Percentiles rank a stretch among this genome's conserved stretches.
Conservation (phyloP, 345 rosid species). For the Anastatica hierochuntica region DNA sequence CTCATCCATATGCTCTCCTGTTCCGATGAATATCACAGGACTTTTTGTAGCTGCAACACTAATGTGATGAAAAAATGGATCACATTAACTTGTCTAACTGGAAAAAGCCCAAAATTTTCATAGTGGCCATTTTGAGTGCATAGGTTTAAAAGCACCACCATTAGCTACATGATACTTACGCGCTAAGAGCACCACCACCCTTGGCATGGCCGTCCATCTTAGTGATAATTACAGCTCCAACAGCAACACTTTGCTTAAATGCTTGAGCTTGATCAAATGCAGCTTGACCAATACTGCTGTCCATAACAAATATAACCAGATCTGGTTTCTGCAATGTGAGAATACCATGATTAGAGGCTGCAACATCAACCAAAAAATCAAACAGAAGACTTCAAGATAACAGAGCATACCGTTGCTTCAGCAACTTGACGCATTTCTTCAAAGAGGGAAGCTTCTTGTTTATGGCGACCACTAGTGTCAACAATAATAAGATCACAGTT, state of each 20-base stretch:
- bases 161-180: slow-evolving; percentile 46
- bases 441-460: slow-evolving; percentile 88
- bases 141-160: slow-evolving; percentile 70
- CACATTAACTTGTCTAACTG: background rate
- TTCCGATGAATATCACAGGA: slow-evolving; percentile 87
- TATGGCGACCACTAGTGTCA: slow-evolving; percentile 93
- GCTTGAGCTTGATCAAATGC: slow-evolving; percentile 94
- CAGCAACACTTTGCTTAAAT: slow-evolving; percentile 78
- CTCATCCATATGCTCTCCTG: slow-evolving; percentile 91
- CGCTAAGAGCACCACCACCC: slow-evolving; percentile 99
- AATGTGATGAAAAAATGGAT: slow-evolving; percentile 7
- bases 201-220: slow-evolving; percentile 99
- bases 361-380: slow-evolving; percentile 39
- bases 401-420: slow-evolving; percentile 65
- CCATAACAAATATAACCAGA: slow-evolving; percentile 89
- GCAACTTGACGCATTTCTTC: slow-evolving; percentile 98
- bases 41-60: slow-evolving; percentile 95
- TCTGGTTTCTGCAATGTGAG: slow-evolving; percentile 64
- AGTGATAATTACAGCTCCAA: slow-evolving; percentile 88
- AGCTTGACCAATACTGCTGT: slow-evolving; percentile 95
- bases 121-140: background rate
- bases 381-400: background rate
- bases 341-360: slow-evolving; percentile 16
- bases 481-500: slow-evolving; percentile 88
- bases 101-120: background rate